Base-by-base conservation (phyloP, 768 basidiomycete species). In the Holtermanniella nyarrowii region DNA sequence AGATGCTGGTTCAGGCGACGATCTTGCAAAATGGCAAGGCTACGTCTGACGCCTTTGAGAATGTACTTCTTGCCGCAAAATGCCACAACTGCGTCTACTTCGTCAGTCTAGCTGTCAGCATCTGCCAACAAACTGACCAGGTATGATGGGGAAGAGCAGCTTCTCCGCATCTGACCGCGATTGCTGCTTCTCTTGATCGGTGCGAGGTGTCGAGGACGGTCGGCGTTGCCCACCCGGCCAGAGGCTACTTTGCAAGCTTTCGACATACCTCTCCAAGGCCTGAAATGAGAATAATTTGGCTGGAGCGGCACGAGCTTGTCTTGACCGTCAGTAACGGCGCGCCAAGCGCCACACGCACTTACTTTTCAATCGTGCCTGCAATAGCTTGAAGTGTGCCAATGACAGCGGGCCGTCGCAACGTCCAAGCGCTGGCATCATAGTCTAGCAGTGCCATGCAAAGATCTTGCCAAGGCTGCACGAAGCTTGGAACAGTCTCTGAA, bases 311-410 rank as follows among this genome's bases (percentile, higher is more conserved):
- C 88, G 82, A 43, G 95, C 77, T 79, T 93, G 91, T 56, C 91
- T 96, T 61, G 41, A 21, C 3, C 14, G 25, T 42, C 18, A 37
- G 31, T 13, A 12, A 26, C 18, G 53, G 44, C 42, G 22, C 12
- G 23, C 10, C 3, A 40, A 21, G 25, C 46, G n/a, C 23, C 10
- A 21, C 20, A 1, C 3, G 25, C 0, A 69, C 79, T 61, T 48
- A 93, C 93, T 89, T 77, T 72, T 99, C 95, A 60, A 97, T 89
- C 0, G 95, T 96, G 13, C 87, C 86, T 11, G 91, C 93, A 2
- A 99, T 77, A 3, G 97, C 82, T 66, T 97, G 93, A 67, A 97
- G 95, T 46, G 97, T 73, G 53, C 97, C 90, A 47, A 97, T 88
- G 13, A 97, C 86, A 60, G 95, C 88, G 1, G 95, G 91, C 68